Evolutionary conservation across 371 early-diverging fungal genomes (phyloP), one percentile per base, ranked within the genome.

Genomic region (Mucor racemosus): DNA sequence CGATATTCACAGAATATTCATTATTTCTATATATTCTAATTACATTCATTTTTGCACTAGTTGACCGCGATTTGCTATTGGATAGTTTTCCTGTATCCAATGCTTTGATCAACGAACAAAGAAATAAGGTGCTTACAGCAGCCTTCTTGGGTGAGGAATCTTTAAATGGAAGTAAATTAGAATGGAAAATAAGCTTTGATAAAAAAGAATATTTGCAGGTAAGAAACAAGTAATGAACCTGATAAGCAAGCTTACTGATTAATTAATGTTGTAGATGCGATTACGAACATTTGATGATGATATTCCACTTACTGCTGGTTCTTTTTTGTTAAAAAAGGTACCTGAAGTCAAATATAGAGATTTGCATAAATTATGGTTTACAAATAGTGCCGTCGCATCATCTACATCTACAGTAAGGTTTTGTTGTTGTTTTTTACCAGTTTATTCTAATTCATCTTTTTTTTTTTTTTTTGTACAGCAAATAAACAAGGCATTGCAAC

Each of bases 31-130:
- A 7, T 38, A 26, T 26, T 26, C 3, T 26, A 26, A 26, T 26
- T 26, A 26, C 26, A 26, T 26, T 26, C 3, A n/a, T n/a, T 7
- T 53, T 31, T 31, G 6, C 15, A 31, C 36, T 17, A 56, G 56
- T 56, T 56, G 36, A 33, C 17, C 56, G 35, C 9, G n/a, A 56
- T 56, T n/a, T 56, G n/a, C 4, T 56, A 10, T 10, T 56, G 1
- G 14, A 17, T 3, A 56, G 36, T 15, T 56, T 56, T 19, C 34
- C 34, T 35, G 56, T n/a, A 4, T 56, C 34, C 4, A 36, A 56
- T 35, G 56, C 56, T n/a, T 15, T 36, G 36, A 35, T 56, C 35
- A 36, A 56, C 15, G 36, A 56, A n/a, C 56, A 56, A 34, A 56
- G 36, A 36, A 56, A 19, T n/a, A 36, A 56, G 35, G 36, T 56